phyloP scores from a whole-genome alignment of 164 flowering plant species.

The Magnolia changhungtana region DNA sequence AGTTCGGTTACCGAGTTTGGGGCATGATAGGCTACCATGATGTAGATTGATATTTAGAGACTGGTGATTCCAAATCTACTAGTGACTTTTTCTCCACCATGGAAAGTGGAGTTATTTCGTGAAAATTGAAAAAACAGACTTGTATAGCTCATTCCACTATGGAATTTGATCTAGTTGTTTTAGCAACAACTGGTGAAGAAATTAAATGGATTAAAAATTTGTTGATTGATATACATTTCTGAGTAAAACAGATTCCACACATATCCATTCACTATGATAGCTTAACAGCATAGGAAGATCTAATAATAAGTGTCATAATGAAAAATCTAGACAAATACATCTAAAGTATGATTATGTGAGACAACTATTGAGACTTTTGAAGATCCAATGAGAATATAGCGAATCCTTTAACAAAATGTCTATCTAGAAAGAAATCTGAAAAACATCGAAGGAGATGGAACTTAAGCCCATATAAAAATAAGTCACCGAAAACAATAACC shows the following conservation, averaged over 20 bases:
- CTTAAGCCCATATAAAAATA: background rate
- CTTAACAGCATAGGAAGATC: too few relatives aligned
- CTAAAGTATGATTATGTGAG: background rate
- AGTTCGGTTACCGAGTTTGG: too few relatives aligned
- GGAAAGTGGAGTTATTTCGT: background rate
- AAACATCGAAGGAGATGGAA: background rate
- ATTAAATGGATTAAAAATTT: too few relatives aligned
- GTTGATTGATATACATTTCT: background rate
- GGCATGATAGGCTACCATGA: background rate
- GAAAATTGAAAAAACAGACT: background rate
- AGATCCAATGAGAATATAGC: background rate
- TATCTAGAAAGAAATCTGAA: background rate
- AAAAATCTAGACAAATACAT: background rate
- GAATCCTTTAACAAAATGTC: background rate
- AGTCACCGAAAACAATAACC: too few relatives aligned
- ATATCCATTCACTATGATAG: background rate
- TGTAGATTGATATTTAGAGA: background rate
- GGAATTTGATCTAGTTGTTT: background rate
- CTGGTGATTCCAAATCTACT: background rate
- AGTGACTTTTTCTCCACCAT: background rate
- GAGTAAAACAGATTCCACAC: background rate
- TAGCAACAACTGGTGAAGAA: background rate
- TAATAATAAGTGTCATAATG: background rate
- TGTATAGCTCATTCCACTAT: background rate
- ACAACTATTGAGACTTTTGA: background rate